phyloP scores from a whole-genome alignment of 805 yeast species.

The Sugiyamaella qingdaonensis region DNA sequence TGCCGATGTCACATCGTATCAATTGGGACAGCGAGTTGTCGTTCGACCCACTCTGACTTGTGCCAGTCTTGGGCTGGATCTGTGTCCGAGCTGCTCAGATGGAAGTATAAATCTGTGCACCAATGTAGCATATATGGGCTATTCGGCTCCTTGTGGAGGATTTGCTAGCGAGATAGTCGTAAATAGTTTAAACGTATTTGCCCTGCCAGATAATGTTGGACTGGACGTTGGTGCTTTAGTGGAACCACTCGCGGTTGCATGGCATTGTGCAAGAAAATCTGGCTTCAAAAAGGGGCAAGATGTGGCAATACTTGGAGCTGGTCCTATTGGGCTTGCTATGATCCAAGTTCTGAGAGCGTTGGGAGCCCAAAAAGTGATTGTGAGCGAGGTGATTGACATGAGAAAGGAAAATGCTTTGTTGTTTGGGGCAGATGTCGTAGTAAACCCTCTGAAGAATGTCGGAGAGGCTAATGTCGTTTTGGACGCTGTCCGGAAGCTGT shows the following conservation, averaged over 20 bases:
- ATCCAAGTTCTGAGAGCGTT: conserved; percentile 49
- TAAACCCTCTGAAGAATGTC: conserved; percentile 44
- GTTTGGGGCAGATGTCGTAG: conserved; percentile 36
- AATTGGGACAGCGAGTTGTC: conserved; percentile 56
- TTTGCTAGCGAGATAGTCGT: conserved; percentile 48
- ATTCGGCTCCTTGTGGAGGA: conserved; percentile 54
- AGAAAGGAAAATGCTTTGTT: conserved; percentile 39
- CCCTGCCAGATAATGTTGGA: conserved; percentile 41
- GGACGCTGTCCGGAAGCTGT: conserved; percentile 38
- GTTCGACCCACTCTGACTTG: conserved; percentile 63
- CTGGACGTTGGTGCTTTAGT: conserved; percentile 48
- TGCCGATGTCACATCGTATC: conserved; percentile 38
- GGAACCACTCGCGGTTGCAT: conserved; percentile 57
- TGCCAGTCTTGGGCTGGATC: conserved; percentile 26
- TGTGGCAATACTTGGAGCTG: conserved; percentile 50
- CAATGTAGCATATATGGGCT: not conserved
- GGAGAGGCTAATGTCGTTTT: conserved; percentile 34
- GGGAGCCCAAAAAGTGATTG: conserved; percentile 41
- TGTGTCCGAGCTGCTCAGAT: conserved; percentile 47
- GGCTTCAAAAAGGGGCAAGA: conserved; percentile 40
- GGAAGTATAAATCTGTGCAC: conserved; percentile 50
- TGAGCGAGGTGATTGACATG: conserved; percentile 46
- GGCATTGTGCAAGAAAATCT: conserved; percentile 51
- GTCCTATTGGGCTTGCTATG: conserved; percentile 41
- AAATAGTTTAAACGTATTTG: conserved; percentile 38